These are phyloP conservation scores for Cladosporium velox DNA, from an alignment of 2,329 filamentous ascomycete genomes.

Conservation along the genomic window DNA sequence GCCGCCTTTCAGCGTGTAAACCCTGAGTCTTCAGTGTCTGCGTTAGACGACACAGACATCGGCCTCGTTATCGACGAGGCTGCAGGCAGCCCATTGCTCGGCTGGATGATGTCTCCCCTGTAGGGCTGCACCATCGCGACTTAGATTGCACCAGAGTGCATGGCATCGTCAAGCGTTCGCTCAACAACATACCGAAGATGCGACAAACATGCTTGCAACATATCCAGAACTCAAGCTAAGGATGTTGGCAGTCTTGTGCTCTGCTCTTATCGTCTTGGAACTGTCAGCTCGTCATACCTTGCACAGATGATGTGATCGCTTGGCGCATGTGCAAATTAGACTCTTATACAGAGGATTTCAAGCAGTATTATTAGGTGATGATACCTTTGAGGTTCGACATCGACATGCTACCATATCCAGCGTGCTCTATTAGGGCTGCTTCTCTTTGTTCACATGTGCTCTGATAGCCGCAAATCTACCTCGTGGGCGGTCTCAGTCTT, in stretches of 20 bases:
- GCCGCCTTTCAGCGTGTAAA: not conserved
- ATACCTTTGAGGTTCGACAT: not conserved
- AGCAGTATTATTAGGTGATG: not conserved
- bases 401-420: not conserved
- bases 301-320: constrained; percentile 1
- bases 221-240: not conserved
- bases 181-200: not conserved
- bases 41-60: not conserved
- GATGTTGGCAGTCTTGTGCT: constrained; percentile 1
- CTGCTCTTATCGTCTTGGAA: not conserved
- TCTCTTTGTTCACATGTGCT: no score
- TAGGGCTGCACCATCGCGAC: not conserved
- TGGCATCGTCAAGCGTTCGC: not conserved
- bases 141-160: not conserved
- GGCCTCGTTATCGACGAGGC: not conserved
- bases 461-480: no score
- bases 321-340: not conserved
- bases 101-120: not conserved
- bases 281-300: not conserved
- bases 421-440: not conserved
- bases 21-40: not conserved
- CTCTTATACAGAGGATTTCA: not conserved
- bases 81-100: not conserved
- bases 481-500: no score
- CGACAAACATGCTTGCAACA: not conserved